Conservation (phyloP, 2,329 filamentous ascomycete species). For the Ceratocystis albifundus region DNA sequence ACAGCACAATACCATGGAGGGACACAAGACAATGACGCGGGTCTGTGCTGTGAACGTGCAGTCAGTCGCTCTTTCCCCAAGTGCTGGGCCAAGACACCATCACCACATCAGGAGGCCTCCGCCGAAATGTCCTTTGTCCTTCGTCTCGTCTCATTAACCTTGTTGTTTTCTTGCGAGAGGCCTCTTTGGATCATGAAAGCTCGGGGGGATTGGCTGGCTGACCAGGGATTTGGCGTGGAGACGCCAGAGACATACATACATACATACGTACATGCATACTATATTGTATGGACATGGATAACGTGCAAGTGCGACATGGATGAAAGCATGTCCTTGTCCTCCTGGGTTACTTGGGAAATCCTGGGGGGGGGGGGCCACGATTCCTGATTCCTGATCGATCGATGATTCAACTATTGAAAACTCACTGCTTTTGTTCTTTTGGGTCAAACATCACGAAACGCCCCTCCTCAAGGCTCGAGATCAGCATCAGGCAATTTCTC, state of each 20-base stretch:
- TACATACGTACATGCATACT: background rate
- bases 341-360: background rate
- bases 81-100: conserved; percentile 22
- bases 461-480: background rate
- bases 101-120: conserved; percentile 26
- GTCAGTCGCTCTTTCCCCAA: background rate
- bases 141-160: background rate
- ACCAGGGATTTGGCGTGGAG: background rate
- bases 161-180: conserved; percentile 1
- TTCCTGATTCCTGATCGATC: background rate
- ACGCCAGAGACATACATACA: background rate
- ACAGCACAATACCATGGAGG: background rate
- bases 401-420: background rate
- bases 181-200: conserved; percentile 2
- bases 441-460: background rate
- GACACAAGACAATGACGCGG: background rate
- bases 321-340: too few species aligned
- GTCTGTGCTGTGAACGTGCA: background rate
- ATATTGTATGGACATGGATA: background rate
- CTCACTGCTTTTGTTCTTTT: background rate
- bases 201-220: background rate
- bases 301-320: background rate
- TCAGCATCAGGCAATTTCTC: background rate
- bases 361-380: too few species aligned
- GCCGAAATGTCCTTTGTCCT: conserved; percentile 18